Evolutionary conservation across 192 early-diverging fungal genomes (phyloP).

Genomic region (Lobosporangium transversale): DNA sequence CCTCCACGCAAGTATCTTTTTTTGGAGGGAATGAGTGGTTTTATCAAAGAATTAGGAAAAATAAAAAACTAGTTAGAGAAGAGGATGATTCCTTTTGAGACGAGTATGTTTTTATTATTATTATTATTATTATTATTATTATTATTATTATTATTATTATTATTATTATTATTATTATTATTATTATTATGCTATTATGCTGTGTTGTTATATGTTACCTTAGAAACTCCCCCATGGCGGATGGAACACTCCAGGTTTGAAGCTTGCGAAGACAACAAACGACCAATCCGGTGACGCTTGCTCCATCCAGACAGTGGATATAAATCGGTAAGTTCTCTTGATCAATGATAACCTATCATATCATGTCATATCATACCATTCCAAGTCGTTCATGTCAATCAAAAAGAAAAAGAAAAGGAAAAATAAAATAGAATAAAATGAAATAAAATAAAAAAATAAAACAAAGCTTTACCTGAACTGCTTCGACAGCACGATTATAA

Average conservation of each 20-base stretch:
- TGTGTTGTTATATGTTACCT: conserved; percentile 54
- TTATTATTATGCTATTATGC: no score
- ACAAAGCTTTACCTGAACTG: conserved; percentile 61
- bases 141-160: no score
- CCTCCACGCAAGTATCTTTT: conserved; percentile 61
- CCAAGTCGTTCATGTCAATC: neutral
- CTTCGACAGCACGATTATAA: conserved; percentile 74
- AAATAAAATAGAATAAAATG: neutral
- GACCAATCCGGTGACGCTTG: conserved; percentile 84
- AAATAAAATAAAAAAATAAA: neutral
- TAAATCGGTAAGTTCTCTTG: conserved; percentile 78
- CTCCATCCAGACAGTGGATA: conserved; percentile 92
- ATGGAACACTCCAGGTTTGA: conserved; percentile 86
- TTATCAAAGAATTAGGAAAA: neutral
- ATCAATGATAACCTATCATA: conserved; percentile 76
- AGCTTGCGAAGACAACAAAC: conserved; percentile 90
- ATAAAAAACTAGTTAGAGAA: no score
- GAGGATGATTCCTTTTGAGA: no score
- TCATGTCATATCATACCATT: neutral
- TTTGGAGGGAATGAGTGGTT: neutral
- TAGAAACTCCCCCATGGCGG: conserved; percentile 76
- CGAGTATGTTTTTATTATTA: no score
- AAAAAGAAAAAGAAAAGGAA: neutral
- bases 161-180: no score
- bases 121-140: no score